Evolutionary conservation across 257 asterid genomes (phyloP).

Genomic region (Nicotiana undulata): DNA sequence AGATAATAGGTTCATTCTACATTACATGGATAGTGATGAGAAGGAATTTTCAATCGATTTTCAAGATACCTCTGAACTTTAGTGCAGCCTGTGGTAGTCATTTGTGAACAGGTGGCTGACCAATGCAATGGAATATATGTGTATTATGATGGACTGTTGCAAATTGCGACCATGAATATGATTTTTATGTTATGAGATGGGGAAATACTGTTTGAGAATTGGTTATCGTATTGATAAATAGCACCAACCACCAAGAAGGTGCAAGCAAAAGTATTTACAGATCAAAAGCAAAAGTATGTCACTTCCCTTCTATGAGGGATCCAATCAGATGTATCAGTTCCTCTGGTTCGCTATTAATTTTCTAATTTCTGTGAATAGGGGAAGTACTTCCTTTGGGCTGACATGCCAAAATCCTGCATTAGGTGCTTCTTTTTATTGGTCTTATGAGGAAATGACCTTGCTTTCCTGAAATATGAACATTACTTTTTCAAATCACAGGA

Average conservation of each 20-base stretch:
- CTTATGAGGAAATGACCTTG: too few species aligned
- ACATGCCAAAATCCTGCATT: background rate
- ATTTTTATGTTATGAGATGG: background rate
- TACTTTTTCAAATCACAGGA: too few species aligned
- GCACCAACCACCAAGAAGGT: too few species aligned
- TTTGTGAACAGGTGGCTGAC: background rate
- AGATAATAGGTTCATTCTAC: conserved; percentile 10
- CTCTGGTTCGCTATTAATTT: too few species aligned
- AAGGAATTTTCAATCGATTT: background rate
- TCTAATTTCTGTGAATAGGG: too few species aligned
- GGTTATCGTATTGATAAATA: too few species aligned
- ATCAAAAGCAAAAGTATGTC: too few species aligned
- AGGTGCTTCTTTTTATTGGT: background rate
- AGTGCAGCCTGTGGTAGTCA: background rate
- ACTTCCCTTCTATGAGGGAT: too few species aligned
- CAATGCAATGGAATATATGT: background rate
- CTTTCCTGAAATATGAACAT: too few species aligned
- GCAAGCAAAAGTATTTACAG: too few species aligned
- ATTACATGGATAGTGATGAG: conserved; percentile 3
- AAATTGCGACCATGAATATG: background rate
- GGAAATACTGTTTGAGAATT: background rate
- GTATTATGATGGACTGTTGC: background rate
- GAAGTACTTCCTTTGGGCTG: background rate
- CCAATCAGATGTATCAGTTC: too few species aligned
- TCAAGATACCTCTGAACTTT: background rate